Base-by-base conservation (phyloP, 192 early-diverging fungal genomes). In the Coemansia sp. region DNA sequence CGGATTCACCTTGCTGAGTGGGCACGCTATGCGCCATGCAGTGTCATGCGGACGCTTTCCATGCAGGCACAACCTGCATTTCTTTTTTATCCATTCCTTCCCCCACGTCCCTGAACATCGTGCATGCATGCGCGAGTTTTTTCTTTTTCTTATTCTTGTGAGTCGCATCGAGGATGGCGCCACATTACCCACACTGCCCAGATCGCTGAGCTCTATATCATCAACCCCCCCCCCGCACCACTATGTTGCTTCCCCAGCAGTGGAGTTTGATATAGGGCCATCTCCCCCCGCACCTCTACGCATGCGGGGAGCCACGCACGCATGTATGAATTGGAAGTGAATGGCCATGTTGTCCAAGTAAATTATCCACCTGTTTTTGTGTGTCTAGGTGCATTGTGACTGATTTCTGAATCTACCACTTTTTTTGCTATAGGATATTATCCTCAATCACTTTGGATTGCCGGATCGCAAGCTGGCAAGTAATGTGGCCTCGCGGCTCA, bases 371-470 rank as follows among this genome's bases (percentile, higher is more conserved):
- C 5, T 46, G n/a, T 47, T n/a, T 47, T 18, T 18, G 44, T 20
- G 20, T 51, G 49, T 51, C 49, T 20, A n/a, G 5, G 49, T 51
- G 42, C 54, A 68, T 49, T 70, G 68, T 47, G 68, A 62, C 46
- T 60, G 59, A 60, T 41, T 46, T 62, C 29, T 36, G 42, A 61
- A 55, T 63, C 44, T 8, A 20, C 43, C n/a, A 61, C 49, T 29
- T 54, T 49, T 49, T 54, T n/a, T 36, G 52, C 1, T 67, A 49
- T 83, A 84, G 82, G 82, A 84, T 65, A 84, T 84, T 73, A 78
- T 84, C 42, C 67, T 73, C 52, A 68, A 70, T 40, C 82, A 84
- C 68, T 84, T 84, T 63, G 79, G 76, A 18, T 70, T 85, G 20
- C 82, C 77, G 1, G 82, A 85, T 67, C 59, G 82, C 52, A 85